Conservation (phyloP, 208 protist species). For the Trypanosomatidae sp. region DNA sequence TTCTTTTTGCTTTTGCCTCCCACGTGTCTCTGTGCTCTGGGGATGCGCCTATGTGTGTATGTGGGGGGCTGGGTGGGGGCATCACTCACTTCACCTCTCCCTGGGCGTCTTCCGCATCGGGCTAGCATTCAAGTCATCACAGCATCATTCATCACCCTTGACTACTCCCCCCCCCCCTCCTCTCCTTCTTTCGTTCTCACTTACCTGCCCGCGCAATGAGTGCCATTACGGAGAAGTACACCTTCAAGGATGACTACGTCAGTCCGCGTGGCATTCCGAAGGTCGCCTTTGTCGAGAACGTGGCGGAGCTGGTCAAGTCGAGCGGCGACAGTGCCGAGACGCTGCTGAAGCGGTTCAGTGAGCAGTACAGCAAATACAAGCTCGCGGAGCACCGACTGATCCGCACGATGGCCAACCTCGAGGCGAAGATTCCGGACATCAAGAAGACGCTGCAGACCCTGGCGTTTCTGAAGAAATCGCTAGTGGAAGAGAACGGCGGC, state of each 20-base stretch:
- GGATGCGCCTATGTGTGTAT: background rate
- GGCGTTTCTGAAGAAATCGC: constrained; percentile 73
- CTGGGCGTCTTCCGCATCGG: background rate
- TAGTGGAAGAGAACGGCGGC: constrained; percentile 30
- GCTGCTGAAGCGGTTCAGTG: constrained; percentile 83
- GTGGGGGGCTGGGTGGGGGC: background rate
- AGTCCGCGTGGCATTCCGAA: constrained; percentile 88
- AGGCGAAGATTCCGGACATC: constrained; percentile 93
- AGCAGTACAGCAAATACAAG: constrained; percentile 94
- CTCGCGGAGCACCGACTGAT: constrained; percentile 90
- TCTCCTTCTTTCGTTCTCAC: background rate
- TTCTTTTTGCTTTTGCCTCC: background rate
- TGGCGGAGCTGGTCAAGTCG: constrained; percentile 71
- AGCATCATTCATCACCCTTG: background rate
- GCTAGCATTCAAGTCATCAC: background rate
- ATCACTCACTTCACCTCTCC: background rate
- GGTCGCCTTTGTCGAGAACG: constrained; percentile 85
- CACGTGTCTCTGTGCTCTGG: background rate
- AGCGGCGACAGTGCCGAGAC: constrained; percentile 77
- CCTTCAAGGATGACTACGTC: constrained; percentile 85
- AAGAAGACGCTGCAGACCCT: constrained; percentile 92
- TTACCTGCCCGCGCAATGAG: background rate
- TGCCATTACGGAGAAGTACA: constrained; percentile 56
- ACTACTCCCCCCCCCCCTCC: background rate
- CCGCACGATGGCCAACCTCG: constrained; percentile 79